Percentiles rank a stretch among this genome's conserved stretches.
Conservation (phyloP, 495 filamentous ascomycete genomes). For the Neurospora sp. region DNA sequence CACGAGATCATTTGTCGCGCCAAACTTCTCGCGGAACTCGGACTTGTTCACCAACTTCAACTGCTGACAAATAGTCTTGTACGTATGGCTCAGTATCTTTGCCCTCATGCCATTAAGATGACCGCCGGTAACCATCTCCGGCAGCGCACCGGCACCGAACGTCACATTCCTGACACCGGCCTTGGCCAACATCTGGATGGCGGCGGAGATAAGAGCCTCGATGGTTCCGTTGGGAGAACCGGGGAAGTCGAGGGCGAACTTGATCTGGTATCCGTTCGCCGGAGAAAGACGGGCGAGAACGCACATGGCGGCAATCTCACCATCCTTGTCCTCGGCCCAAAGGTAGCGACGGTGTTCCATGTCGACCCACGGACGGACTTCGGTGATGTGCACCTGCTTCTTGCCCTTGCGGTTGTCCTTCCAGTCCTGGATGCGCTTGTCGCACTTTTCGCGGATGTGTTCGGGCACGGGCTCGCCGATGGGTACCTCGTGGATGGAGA, state of each 20-base stretch:
- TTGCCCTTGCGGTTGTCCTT: conserved; percentile 65
- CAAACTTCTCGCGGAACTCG: conserved; percentile 80
- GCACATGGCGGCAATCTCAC: conserved; percentile 60
- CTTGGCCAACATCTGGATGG: conserved; percentile 58
- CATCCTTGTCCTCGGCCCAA: conserved; percentile 57
- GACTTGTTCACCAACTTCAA: conserved; percentile 72
- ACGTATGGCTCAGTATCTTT: conserved; percentile 64
- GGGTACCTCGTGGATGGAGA: conserved; percentile 58
- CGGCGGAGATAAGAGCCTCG: conserved; percentile 65
- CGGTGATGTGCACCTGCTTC: conserved; percentile 70
- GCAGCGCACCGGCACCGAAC: conserved; percentile 67
- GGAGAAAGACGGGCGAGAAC: conserved; percentile 66
- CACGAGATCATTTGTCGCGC: conserved; percentile 62
- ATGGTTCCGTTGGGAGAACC: conserved; percentile 68
- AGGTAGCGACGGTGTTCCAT: conserved; percentile 69
- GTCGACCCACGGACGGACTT: conserved; percentile 75
- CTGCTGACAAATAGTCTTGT: conserved; percentile 65
- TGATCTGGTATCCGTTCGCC: conserved; percentile 73
- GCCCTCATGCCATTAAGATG: conserved; percentile 65
- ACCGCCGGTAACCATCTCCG: conserved; percentile 56
- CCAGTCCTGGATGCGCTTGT: conserved; percentile 69
- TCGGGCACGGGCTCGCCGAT: conserved; percentile 51
- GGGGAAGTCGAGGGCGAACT: conserved; percentile 81
- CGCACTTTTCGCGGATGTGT: conserved; percentile 51
- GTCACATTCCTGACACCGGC: conserved; percentile 57